phyloP scores from a whole-genome alignment of 345 rosid species.

The Heritiera littoralis region DNA sequence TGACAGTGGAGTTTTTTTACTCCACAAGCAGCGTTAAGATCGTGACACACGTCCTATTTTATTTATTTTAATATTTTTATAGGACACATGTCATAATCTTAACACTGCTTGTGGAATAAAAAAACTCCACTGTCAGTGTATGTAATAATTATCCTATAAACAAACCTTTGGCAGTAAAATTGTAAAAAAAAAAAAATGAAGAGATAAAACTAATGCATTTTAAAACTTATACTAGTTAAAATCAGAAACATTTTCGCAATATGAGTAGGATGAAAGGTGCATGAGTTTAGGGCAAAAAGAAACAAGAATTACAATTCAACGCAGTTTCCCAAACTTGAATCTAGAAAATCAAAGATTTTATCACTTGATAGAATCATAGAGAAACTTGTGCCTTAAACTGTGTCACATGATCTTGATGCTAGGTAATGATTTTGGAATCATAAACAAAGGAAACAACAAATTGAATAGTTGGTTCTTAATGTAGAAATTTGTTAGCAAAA shows the following conservation, averaged over 20 bases:
- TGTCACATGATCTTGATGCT: neutral
- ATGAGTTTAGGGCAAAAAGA: neutral
- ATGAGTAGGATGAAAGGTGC: neutral
- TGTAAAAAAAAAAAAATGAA: neutral
- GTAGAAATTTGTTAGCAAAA: neutral
- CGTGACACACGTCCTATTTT: too few relatives aligned
- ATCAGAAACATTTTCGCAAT: neutral
- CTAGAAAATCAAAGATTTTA: neutral
- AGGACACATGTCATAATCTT: too few relatives aligned
- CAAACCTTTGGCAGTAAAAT: neutral
- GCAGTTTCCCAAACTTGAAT: neutral
- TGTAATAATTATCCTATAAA: too few relatives aligned
- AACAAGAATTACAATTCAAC: neutral
- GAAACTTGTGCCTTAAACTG: neutral
- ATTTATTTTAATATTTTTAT: too few relatives aligned
- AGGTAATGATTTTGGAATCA: neutral
- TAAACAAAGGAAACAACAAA: slow-evolving; percentile 9
- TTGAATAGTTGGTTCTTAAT: neutral
- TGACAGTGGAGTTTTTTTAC: too few relatives aligned
- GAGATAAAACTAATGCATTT: neutral
- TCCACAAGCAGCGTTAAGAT: too few relatives aligned
- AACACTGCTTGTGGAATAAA: too few relatives aligned
- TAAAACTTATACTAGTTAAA: neutral
- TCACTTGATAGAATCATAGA: neutral
- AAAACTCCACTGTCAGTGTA: too few relatives aligned